Conservation (phyloP, 164 flowering plant species). For the Piper betle region DNA sequence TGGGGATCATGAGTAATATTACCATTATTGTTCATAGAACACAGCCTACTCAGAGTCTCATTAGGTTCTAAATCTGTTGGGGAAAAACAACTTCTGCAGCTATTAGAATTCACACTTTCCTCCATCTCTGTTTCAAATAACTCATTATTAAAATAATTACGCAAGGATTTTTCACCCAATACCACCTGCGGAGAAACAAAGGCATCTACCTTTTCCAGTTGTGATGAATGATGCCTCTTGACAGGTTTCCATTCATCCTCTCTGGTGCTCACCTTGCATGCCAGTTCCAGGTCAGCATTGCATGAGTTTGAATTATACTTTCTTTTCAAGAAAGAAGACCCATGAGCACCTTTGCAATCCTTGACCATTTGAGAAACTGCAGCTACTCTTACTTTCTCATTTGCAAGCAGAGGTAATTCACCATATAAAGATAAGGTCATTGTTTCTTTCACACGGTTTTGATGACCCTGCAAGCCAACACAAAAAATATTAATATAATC, state of each 20-base stretch:
- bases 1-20: conserved; percentile 18
- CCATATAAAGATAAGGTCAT: too few relatives aligned
- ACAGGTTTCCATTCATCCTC: conserved; percentile 15
- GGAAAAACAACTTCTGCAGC: conserved; percentile 19
- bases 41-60: conserved; percentile 34
- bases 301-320: conserved; percentile 10
- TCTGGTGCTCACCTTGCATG: conserved; percentile 22
- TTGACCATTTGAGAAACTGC: conserved; percentile 5
- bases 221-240: conserved; percentile 13
- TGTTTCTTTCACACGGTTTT: too few relatives aligned
- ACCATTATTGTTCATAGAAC: conserved; percentile 85
- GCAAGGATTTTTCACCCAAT: conserved; percentile 36
- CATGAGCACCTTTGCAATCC: conserved; percentile 3
- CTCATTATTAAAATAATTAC: conserved; percentile 32
- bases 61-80: conserved; percentile 22
- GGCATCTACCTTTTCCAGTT: conserved; percentile 34
- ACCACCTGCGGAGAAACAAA: conserved; percentile 1
- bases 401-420: too few relatives aligned
- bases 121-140: conserved; percentile 23
- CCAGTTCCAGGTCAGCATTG: conserved; percentile 14
- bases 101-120: conserved; percentile 27
- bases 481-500: too few relatives aligned
- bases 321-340: conserved; percentile 25
- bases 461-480: too few relatives aligned
- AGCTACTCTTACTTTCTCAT: conserved; percentile 1